Evolutionary conservation across 106 monocot genomes (phyloP), one percentile per base, ranked within the genome.

Genomic region (Phalaenopsis equestris): DNA sequence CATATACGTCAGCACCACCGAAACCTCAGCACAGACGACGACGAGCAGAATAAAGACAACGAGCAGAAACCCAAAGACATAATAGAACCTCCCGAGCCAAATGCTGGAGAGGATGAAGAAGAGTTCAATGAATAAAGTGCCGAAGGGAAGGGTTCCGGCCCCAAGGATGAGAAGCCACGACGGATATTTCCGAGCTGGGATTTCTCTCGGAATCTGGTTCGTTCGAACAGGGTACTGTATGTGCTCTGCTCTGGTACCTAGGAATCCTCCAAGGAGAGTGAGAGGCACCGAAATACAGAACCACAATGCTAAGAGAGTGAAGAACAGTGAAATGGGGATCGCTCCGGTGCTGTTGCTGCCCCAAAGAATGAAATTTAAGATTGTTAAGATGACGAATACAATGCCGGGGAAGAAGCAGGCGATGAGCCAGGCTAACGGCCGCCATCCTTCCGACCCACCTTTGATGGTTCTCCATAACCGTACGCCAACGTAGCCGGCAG

Each of bases 121-220:
- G 21, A 83, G 82, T 39, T 83, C 82, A 2, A 83, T 83, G 78
- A 83, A 83, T 49, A 83, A 78, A 5, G 82, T 83, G 55, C 82
- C 82, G 18, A 83, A 83, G 42, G 82, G 82, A 16, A 83, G 82
- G 55, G 77, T 83, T 77, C 82, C 82, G 0, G 82, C 67, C 24
- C 82, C 82, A 16, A 83, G 82, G 55, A 83, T 78, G 8, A 83
- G 82, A 70, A 83, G 82, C 82, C 82, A 83, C 4, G 82, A 83
- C 6, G 82, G 82, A 42, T 83, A 83, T 52, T 83, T 83, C 15
- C 72, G 77, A 5, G 82, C 78, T 1, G 82, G 82, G 45, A 83
- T 83, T 83, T 83, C 82, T 42, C 82, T 77, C 0, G 82, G 82
- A 47, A 83, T 83, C 55, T 83, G 82, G 65, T 83, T 83, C 19